These are phyloP conservation scores for Mucor circinelloides DNA, from an alignment of 371 early-diverging fungal species.

Conservation along the genomic window DNA sequence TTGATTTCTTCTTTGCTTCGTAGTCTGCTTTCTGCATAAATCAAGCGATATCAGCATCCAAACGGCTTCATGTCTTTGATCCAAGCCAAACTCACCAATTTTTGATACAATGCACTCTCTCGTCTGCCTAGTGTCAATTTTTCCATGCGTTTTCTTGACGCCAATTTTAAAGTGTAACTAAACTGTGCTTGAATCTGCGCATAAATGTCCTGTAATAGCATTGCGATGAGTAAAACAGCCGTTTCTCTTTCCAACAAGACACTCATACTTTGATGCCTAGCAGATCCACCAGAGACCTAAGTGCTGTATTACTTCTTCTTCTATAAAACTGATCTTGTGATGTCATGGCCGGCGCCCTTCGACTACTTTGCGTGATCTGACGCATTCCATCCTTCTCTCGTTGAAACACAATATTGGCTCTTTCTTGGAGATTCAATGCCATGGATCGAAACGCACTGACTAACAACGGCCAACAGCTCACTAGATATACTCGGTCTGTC, in stretches of 20 bases:
- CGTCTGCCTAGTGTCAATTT: conserved; percentile 42
- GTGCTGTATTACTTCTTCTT: conserved; percentile 51
- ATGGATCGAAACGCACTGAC: conserved; percentile 64
- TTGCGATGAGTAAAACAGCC: neutral
- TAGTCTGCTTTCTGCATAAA: conserved; percentile 25
- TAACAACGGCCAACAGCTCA: conserved; percentile 72
- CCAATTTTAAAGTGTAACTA: conserved; percentile 54
- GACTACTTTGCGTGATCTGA: conserved; percentile 24
- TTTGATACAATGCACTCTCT: conserved; percentile 37
- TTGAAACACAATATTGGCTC: conserved; percentile 57
- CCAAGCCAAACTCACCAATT: conserved; percentile 26
- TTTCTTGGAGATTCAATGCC: conserved; percentile 60
- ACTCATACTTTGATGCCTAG: conserved; percentile 46
- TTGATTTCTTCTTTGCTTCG: conserved; percentile 20
- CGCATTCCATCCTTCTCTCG: conserved; percentile 39
- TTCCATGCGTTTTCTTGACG: conserved; percentile 49
- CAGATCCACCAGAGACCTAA: conserved; percentile 55
- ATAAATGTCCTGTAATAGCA: conserved; percentile 43
- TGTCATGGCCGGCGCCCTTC: conserved; percentile 46
- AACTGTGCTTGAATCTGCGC: conserved; percentile 57
- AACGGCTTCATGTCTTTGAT: neutral
- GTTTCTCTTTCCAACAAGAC: neutral
- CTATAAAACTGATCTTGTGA: conserved; percentile 57
- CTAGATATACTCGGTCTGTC: conserved; percentile 70
- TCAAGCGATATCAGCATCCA: neutral